Base-by-base conservation (phyloP, 371 early-diverging fungal genomes). In the Actinomortierella wolfii region DNA sequence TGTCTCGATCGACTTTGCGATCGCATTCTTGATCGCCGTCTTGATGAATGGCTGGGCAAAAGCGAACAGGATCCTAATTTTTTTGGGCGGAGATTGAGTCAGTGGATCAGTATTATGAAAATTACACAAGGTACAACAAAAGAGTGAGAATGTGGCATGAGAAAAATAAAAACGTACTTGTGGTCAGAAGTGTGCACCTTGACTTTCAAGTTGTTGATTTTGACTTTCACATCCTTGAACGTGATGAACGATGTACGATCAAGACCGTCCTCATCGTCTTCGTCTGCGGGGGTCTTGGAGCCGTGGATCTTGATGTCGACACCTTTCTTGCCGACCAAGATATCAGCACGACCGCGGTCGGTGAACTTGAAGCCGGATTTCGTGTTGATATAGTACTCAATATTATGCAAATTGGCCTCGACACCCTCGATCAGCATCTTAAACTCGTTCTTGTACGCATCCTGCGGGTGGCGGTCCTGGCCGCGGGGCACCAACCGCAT, bases 301-400 rank as follows among this genome's bases (percentile, higher is more conserved):
- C 83, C 58, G 51, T 57, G 59, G 44, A 79, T 44, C 1, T 48
- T 51, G 46, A 82, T 54, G 21, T 76, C 77, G 46, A 88, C 64
- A 3, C 86, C 89, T 54, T 78, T 82, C 11, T 81, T 84, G 25
- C 78, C 68, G 40, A 84, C 67, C 84, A 84, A 62, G 17, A 77
- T 59, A 62, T 73, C 79, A 1, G 83, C 84, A 50, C 85, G 78
- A 43, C 89, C 89, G 11, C 71, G 81, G 60, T 89, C 89, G 46
- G 76, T 70, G 17, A 87, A 46, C 23, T 67, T 65, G 66, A 89
- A 86, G 0, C 87, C 86, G 0, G 68, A 70, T 56, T 86, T 86
- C n/a, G 79, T 80, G 53, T 78, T 79, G 64, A 80, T 80, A 20
- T 81, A 85, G 56, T 86, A 89, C 8, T 84, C 81, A 18, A 86